Conservation (phyloP, 2,329 filamentous ascomycete genomes). For the Cercospora brassicicola region DNA sequence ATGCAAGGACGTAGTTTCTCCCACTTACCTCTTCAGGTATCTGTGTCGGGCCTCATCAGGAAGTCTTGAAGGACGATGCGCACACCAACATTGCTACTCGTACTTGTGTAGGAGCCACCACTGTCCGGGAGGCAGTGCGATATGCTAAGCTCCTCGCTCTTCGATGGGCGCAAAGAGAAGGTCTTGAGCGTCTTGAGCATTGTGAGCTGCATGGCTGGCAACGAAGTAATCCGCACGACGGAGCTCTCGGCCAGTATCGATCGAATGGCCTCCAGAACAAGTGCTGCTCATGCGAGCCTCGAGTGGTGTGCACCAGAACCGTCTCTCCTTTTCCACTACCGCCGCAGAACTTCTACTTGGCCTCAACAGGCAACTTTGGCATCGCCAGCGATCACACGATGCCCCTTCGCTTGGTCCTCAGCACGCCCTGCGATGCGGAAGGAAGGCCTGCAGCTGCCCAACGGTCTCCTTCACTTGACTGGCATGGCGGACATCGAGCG, state of each 20-base stretch:
- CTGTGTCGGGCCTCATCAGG: not conserved
- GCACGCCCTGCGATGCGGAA: not conserved
- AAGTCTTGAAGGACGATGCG: not conserved
- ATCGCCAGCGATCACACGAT: not conserved
- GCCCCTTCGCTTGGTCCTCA: not conserved
- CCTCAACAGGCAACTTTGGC: not conserved
- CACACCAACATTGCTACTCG: not conserved
- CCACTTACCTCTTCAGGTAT: too few relatives aligned
- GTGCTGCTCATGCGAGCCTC: not conserved
- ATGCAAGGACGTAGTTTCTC: too few relatives aligned
- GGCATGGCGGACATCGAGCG: not conserved
- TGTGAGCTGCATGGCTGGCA: not conserved
- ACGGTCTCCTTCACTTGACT: not conserved
- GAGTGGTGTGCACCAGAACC: not conserved
- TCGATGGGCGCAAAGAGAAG: not conserved
- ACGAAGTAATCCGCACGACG: not conserved
- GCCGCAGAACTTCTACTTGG: not conserved
- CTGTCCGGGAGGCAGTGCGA: conserved; percentile 17
- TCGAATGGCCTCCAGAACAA: not conserved
- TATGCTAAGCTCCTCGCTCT: conserved; percentile 24
- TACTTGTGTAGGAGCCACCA: conserved; percentile 19
- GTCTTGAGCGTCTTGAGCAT: too few relatives aligned
- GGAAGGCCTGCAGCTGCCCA: not conserved
- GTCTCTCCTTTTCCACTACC: not conserved
- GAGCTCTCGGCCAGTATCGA: not conserved